Evolutionary conservation across 768 basidiomycete species (phyloP), one percentile per base, ranked within the genome.

Genomic region (Podaxis sp.): DNA sequence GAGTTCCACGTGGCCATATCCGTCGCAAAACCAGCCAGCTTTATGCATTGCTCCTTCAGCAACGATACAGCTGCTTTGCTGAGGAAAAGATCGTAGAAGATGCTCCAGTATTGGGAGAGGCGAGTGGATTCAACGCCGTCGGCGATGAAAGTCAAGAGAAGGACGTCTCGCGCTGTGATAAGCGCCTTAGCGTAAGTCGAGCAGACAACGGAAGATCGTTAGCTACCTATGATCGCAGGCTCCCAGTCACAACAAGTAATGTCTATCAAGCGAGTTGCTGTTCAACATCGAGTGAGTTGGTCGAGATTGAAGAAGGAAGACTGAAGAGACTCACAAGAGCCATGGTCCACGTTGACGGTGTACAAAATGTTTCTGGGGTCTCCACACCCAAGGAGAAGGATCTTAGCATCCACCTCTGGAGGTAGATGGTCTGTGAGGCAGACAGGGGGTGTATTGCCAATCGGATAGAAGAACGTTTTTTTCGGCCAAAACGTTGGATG

Each of bases 391-490:
- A 86, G 73, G 17, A 85, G 76, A 3, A 88, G 74, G 26, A 86
- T 68, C n/a, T 78, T 70, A 5, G 82, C 84, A n/a, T 71, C 57
- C 56, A 77, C 69, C 64, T 84, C 84, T 0, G 80, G 79, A 61
- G 82, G 70, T 4, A 87, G 68, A 44, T 79, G 75, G 58, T 80
- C 73, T 2, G 82, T 81, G 13, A 87, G 72, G 50, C 74, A 80
- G 3, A 82, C 72, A 4, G 87, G 80, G 3, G 84, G 76, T 0
- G 86, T 87, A 67, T 87, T 87, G 37, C 87, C 86, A 13, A 85
- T 73, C 2, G 85, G 80, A 69, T 87, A 87, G 73, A 85, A 87
- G 62, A 78, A 83, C 2, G 70, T 70, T 64, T 76, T 78, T 11
- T 72, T 76, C 2, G 77, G 80, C 77, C 78, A 82, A n/a, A 72